Conservation (phyloP, 2,329 filamentous ascomycete species). For the Aspergillus chevalieri region DNA sequence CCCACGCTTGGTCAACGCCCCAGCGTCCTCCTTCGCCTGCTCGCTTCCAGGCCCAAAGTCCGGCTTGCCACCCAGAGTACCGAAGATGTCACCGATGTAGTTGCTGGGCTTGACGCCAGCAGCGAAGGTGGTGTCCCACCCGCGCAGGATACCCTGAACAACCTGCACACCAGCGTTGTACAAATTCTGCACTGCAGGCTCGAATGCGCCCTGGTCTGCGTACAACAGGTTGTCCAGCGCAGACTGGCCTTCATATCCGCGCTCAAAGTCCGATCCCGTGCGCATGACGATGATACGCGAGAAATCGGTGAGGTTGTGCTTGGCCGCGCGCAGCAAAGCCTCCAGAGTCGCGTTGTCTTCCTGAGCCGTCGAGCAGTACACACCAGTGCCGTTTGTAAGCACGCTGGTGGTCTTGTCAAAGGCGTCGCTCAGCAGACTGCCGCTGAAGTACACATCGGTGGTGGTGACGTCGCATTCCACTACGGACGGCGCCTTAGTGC, state of each 20-base stretch:
- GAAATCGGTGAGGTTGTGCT: conserved; percentile 58
- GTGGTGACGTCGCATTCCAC: conserved; percentile 63
- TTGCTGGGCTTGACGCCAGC: conserved; percentile 54
- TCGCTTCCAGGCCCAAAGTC: conserved; percentile 51
- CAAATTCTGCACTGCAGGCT: conserved; percentile 59
- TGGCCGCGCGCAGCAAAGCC: conserved; percentile 55
- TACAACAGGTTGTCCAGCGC: conserved; percentile 56
- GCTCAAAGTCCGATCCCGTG: conserved; percentile 65
- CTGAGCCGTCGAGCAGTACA: conserved; percentile 66
- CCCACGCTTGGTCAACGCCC: conserved; percentile 15
- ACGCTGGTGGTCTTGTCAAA: conserved; percentile 60
- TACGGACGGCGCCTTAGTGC: conserved; percentile 47
- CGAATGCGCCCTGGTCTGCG: conserved; percentile 58
- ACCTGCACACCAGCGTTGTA: conserved; percentile 61
- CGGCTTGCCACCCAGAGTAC: conserved; percentile 58
- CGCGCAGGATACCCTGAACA: conserved; percentile 55
- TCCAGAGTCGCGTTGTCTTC: conserved; percentile 67
- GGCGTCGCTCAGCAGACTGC: conserved; percentile 52
- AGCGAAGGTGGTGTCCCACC: conserved; percentile 56
- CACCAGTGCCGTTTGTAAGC: conserved; percentile 62
- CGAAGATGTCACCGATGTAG: conserved; percentile 67
- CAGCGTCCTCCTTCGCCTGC: conserved; percentile 14
- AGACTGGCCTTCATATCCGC: conserved; percentile 54
- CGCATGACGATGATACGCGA: conserved; percentile 62
- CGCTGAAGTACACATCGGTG: conserved; percentile 66